Evolutionary conservation across 371 early-diverging fungal species (phyloP).

Genomic region (Rhizomucor pusillus): DNA sequence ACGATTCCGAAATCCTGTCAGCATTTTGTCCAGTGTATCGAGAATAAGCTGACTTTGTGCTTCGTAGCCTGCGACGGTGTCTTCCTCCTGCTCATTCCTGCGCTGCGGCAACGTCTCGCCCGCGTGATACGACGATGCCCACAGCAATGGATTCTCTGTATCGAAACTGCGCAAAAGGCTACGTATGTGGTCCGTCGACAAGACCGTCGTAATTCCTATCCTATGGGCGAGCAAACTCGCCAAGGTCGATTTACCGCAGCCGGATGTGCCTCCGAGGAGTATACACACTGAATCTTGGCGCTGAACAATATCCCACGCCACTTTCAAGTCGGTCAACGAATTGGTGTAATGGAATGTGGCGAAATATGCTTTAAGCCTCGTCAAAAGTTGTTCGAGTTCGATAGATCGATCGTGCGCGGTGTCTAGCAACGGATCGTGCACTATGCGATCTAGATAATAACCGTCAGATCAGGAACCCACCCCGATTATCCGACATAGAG

Average conservation of each 20-base stretch:
- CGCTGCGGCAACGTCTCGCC: slow-evolving; percentile 18
- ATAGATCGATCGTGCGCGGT: not conserved
- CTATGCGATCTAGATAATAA: not conserved
- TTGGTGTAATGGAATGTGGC: slow-evolving; percentile 18
- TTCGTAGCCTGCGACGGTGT: slow-evolving; percentile 25
- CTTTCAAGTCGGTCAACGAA: slow-evolving; percentile 21
- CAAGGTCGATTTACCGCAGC: slow-evolving; percentile 35
- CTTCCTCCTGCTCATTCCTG: too few relatives aligned
- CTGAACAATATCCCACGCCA: slow-evolving; percentile 28
- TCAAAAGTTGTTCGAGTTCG: slow-evolving; percentile 7
- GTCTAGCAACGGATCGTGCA: not conserved
- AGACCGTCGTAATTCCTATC: slow-evolving; percentile 34
- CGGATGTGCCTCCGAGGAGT: slow-evolving; percentile 32
- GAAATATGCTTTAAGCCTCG: slow-evolving; percentile 7
- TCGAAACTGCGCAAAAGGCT: slow-evolving; percentile 36
- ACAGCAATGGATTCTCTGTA: slow-evolving; percentile 23
- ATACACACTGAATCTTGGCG: slow-evolving; percentile 31
- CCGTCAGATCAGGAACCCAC: not conserved
- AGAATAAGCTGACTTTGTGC: slow-evolving; percentile 32
- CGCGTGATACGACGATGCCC: slow-evolving; percentile 39
- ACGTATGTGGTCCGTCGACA: slow-evolving; percentile 39
- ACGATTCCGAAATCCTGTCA: slow-evolving; percentile 18
- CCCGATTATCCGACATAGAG: not conserved
- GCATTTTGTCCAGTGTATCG: slow-evolving; percentile 28
- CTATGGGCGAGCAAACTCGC: slow-evolving; percentile 34